phyloP scores from a whole-genome alignment of 2,329 filamentous ascomycete genomes.

The Aureobasidium pullulans region DNA sequence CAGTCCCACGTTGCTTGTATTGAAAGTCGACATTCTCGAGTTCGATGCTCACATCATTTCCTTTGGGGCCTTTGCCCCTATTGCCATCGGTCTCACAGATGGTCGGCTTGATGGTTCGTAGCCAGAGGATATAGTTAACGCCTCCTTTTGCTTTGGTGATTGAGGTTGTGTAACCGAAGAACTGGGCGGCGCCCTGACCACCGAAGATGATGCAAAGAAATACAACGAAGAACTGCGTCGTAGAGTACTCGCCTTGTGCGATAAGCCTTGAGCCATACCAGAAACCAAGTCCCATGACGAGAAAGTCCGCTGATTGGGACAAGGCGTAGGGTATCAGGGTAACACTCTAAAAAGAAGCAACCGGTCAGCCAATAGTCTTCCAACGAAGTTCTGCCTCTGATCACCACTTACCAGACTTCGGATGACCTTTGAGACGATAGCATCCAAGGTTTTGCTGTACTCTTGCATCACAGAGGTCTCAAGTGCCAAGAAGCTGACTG shows the following conservation, averaged over 20 bases:
- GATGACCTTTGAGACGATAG: constrained; percentile 21
- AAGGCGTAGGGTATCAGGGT: constrained; percentile 22
- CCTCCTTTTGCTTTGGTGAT: constrained; percentile 30
- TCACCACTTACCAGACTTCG: constrained; percentile 12
- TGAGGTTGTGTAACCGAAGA: constrained; percentile 51
- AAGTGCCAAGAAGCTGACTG: constrained; percentile 27
- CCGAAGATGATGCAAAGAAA: constrained; percentile 63
- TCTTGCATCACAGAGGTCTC: constrained; percentile 24
- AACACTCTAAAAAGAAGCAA: background rate
- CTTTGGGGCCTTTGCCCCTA: constrained; percentile 21
- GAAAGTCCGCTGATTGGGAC: constrained; percentile 28
- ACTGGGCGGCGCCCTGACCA: constrained; percentile 59
- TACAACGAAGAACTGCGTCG: constrained; percentile 46
- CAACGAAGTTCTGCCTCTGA: background rate
- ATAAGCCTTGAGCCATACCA: constrained; percentile 30
- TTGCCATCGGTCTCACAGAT: constrained; percentile 25
- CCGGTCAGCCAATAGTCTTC: background rate
- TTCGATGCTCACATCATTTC: constrained; percentile 18
- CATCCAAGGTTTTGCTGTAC: constrained; percentile 23
- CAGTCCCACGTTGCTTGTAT: constrained; percentile 22
- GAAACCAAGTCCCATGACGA: constrained; percentile 28
- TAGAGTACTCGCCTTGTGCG: constrained; percentile 26
- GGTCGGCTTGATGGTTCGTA: constrained; percentile 31
- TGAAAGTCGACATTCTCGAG: constrained; percentile 23
- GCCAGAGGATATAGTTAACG: constrained; percentile 40